Evolutionary conservation across 192 early-diverging fungal species (phyloP).

Genomic region (Phycomyces blakesleeanus): DNA sequence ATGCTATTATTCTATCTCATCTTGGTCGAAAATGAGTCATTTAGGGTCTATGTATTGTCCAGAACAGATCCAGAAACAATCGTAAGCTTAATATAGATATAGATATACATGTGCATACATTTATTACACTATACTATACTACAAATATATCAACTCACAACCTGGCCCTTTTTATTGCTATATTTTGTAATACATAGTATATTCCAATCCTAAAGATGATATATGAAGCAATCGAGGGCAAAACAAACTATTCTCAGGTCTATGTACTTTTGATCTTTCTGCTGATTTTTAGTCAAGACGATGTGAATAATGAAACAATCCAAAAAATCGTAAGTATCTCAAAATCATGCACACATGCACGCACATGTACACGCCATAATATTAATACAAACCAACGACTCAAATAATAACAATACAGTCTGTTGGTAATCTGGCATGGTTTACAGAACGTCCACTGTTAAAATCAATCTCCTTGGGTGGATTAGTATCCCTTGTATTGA

Average conservation of each 20-base stretch:
- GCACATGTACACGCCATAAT: not conserved
- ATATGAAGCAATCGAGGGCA: constrained; percentile 62
- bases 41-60: constrained; percentile 68
- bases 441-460: constrained; percentile 60
- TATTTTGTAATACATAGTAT: constrained; percentile 35
- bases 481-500: constrained; percentile 59
- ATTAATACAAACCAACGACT: not conserved
- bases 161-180: not conserved
- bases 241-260: constrained; percentile 56
- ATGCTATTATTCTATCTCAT: constrained; percentile 63
- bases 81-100: constrained; percentile 38
- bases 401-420: too few species aligned
- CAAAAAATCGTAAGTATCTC: constrained; percentile 66
- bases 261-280: constrained; percentile 68
- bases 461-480: constrained; percentile 66
- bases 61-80: constrained; percentile 74
- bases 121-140: too few species aligned
- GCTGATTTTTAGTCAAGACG: constrained; percentile 66
- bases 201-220: constrained; percentile 61
- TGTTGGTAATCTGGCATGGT: constrained; percentile 62
- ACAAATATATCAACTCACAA: too few species aligned
- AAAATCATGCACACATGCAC: not conserved
- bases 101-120: too few species aligned
- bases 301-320: constrained; percentile 66
- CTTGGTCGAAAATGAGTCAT: constrained; percentile 62